Evolutionary conservation across 2,329 filamentous ascomycete species (phyloP).

Genomic region (Fusarium sp.): DNA sequence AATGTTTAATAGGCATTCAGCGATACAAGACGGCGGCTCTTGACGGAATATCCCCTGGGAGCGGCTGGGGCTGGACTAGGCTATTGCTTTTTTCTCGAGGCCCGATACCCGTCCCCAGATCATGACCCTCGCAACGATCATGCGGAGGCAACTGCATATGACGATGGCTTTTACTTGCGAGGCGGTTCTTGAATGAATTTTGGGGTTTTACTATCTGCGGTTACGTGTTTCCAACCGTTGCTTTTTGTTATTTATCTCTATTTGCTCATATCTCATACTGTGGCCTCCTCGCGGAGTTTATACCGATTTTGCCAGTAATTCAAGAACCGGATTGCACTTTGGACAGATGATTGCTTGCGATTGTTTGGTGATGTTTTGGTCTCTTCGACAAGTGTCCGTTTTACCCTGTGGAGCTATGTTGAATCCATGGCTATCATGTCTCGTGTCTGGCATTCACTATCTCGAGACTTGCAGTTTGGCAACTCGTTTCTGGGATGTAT

Average conservation of each 20-base stretch:
- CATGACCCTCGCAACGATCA: conserved; percentile 19
- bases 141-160: conserved; percentile 39
- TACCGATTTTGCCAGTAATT: conserved; percentile 44
- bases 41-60: conserved; percentile 36
- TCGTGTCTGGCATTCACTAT: background rate
- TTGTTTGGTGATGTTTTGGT: background rate
- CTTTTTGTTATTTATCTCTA: conserved; percentile 33
- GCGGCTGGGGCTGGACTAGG: conserved; percentile 21
- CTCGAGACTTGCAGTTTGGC: background rate
- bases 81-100: conserved; percentile 15
- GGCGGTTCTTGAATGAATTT: conserved; percentile 44
- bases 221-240: conserved; percentile 26
- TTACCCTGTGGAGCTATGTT: background rate
- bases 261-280: conserved; percentile 34
- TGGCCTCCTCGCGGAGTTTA: conserved; percentile 41
- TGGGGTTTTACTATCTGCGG: conserved; percentile 38
- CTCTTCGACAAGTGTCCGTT: background rate
- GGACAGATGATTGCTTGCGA: conserved; percentile 7
- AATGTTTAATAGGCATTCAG: conserved; percentile 35
- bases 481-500: background rate
- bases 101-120: conserved; percentile 10
- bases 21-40: conserved; percentile 41
- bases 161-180: conserved; percentile 40
- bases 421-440: background rate
- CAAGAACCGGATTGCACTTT: conserved; percentile 39